A percentile compares a stretch with the other conserved stretches of the same genome.
Conservation (phyloP, 257 asterid species). For the Handroanthus guayacan region DNA sequence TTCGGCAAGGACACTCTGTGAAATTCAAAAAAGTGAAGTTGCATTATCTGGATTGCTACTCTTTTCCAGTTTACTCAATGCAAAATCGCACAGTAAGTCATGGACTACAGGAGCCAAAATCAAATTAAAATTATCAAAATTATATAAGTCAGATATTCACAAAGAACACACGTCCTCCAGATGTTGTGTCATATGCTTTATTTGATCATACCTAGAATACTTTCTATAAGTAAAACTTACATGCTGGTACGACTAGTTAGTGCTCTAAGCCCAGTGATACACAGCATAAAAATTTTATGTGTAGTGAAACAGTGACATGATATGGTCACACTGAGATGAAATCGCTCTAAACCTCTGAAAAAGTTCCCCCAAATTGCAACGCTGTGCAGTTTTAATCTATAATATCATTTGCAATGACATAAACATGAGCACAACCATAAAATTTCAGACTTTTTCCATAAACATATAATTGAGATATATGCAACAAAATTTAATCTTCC, state of each 20-base stretch:
- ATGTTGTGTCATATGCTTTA: not conserved
- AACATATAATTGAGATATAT: not conserved
- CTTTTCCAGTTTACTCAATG: not conserved
- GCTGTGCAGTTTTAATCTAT: not conserved
- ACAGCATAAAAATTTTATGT: not conserved
- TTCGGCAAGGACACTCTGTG: not conserved
- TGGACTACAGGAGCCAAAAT: not conserved
- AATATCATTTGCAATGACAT: not conserved
- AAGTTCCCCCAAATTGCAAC: not conserved
- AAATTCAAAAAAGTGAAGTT: slow-evolving; percentile 9
- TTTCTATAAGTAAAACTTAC: too few species aligned
- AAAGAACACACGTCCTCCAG: not conserved
- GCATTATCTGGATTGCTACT: not conserved
- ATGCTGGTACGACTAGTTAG: not conserved
- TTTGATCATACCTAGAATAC: too few species aligned
- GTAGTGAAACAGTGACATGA: not conserved
- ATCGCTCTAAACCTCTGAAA: not conserved
- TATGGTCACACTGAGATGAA: not conserved
- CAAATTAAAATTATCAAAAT: not conserved
- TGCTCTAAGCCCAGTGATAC: not conserved
- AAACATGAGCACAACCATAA: not conserved
- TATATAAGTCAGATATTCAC: not conserved
- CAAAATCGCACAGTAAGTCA: not conserved
- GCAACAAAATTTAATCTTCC: too few species aligned
- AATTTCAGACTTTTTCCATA: not conserved